Evolutionary conservation across 805 yeast genomes (phyloP), one percentile per base, ranked within the genome.

Genomic region (Cephaloascus albidus): DNA sequence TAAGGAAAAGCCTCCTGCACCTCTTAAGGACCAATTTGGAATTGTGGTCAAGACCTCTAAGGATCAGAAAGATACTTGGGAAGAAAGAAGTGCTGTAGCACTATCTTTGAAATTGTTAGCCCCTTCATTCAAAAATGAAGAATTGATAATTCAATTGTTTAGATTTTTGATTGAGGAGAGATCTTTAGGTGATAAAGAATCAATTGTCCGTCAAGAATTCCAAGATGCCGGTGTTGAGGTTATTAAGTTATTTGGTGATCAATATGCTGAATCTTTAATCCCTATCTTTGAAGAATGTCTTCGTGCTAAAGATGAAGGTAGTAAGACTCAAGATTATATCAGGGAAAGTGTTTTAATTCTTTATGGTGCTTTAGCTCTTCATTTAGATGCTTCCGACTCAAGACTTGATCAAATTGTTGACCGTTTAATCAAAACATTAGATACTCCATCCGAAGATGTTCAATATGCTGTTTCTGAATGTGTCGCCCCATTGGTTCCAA

Each of bases 291-390:
- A 90, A 57, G 52, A 57, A 4, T 74, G 83, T 28, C 68, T 86
- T 36, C 62, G 75, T 4, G 71, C 73, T 18, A 63, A 68, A 27
- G 73, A 71, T 39, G 60, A 60, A 35, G 70, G 71, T 16, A 63
- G 68, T 4, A 68, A 65, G 40, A 52, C 60, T 4, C 80, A 76
- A 48, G 86, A 81, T 55, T 63, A 65, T 27, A 73, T 86, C 45
- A 80, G 80, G 50, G 95, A 88, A 57, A 76, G 85, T 50, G 82
- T 82, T 16, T 85, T 93, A 49, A 82, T 93, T 41, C 65, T 90
- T 35, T 93, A 90, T 52, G 98, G 98, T 49, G 77, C 93, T 3
- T 72, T 89, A 45, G 97, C 96, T 1, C 82, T 84, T 43, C 96
- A 93, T 64, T 70, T 93, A 58, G 65, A 74, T 14, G 50, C 74